phyloP scores from a whole-genome alignment of 495 filamentous ascomycete species.

The Pyrenula massariospora region DNA sequence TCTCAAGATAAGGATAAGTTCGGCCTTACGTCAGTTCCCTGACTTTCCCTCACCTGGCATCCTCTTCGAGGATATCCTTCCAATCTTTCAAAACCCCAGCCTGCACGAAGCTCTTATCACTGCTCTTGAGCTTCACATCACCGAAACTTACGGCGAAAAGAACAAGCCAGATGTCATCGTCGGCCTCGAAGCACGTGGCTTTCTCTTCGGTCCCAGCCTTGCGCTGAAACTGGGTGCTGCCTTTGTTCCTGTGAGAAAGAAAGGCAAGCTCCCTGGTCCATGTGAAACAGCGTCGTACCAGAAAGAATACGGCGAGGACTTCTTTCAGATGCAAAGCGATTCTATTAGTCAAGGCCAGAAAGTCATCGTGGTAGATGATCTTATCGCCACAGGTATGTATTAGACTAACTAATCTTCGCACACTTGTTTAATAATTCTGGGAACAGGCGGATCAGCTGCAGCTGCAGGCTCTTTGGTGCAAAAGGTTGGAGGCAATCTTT shows the following conservation, averaged over 20 bases:
- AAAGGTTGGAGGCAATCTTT: slow-evolving; percentile 69
- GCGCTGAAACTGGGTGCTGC: slow-evolving; percentile 71
- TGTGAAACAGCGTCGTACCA: slow-evolving; percentile 70
- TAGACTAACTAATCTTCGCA: not conserved
- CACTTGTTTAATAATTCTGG: slow-evolving; percentile 8
- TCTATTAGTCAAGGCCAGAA: slow-evolving; percentile 76
- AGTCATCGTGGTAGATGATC: slow-evolving; percentile 90
- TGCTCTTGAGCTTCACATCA: slow-evolving; percentile 77
- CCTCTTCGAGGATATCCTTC: slow-evolving; percentile 96
- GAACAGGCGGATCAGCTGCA: slow-evolving; percentile 74
- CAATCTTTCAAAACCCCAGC: slow-evolving; percentile 73
- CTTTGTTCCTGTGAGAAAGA: slow-evolving; percentile 92
- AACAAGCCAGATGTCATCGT: slow-evolving; percentile 78
- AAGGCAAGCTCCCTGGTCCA: slow-evolving; percentile 89
- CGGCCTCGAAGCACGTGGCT: slow-evolving; percentile 87
- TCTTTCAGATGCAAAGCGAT: slow-evolving; percentile 88
- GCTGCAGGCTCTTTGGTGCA: slow-evolving; percentile 79
- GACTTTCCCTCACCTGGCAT: slow-evolving; percentile 94
- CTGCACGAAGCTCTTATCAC: slow-evolving; percentile 69
- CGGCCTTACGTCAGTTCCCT: slow-evolving; percentile 61
- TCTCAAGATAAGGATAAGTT: slow-evolving; percentile 71
- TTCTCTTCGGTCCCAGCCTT: slow-evolving; percentile 86
- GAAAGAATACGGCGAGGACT: slow-evolving; percentile 96
- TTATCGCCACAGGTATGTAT: slow-evolving; percentile 87
- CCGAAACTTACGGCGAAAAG: slow-evolving; percentile 32